Conservation (phyloP, 2,329 filamentous ascomycete genomes). For the Calonectria crousiana region DNA sequence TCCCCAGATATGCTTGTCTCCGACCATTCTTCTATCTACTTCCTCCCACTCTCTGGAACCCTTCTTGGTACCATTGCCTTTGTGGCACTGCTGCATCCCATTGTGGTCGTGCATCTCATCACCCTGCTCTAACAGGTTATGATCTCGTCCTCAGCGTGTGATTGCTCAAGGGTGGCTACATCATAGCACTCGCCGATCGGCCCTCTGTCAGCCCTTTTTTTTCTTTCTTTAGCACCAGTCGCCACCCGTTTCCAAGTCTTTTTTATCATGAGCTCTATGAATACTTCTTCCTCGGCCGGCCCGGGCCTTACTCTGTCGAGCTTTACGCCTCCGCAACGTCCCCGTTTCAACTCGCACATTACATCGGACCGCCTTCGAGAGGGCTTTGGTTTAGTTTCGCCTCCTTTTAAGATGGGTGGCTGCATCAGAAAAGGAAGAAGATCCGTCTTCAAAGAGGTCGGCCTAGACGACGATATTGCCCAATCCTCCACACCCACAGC, state of each 20-base stretch:
- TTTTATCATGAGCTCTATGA: slow-evolving; percentile 37
- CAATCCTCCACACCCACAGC: slow-evolving; percentile 32
- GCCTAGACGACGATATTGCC: slow-evolving; percentile 54
- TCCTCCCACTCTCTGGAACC: background rate
- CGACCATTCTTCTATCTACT: background rate
- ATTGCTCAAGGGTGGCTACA: slow-evolving; percentile 42
- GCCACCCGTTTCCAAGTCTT: slow-evolving; percentile 10
- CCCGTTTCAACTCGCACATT: slow-evolving; percentile 62
- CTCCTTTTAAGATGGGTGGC: slow-evolving; percentile 55
- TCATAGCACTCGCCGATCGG: slow-evolving; percentile 42
- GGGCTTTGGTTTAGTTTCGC: slow-evolving; percentile 53
- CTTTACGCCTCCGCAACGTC: slow-evolving; percentile 49
- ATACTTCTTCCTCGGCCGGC: slow-evolving; percentile 35
- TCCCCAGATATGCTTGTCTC: slow-evolving; percentile 13
- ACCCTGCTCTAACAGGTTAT: slow-evolving; percentile 34
- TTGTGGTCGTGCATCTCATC: slow-evolving; percentile 19
- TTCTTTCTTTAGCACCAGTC: background rate
- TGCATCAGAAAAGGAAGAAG: slow-evolving; percentile 63
- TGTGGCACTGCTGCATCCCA: slow-evolving; percentile 6
- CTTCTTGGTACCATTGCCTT: slow-evolving; percentile 3
- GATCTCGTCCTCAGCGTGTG: slow-evolving; percentile 37
- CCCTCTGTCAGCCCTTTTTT: background rate
- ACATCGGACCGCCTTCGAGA: slow-evolving; percentile 66
- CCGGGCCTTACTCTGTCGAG: slow-evolving; percentile 27
- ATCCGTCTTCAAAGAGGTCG: slow-evolving; percentile 66